Evolutionary conservation across 2,329 filamentous ascomycete species (phyloP).

Genomic region (Periconia macrospinosa): DNA sequence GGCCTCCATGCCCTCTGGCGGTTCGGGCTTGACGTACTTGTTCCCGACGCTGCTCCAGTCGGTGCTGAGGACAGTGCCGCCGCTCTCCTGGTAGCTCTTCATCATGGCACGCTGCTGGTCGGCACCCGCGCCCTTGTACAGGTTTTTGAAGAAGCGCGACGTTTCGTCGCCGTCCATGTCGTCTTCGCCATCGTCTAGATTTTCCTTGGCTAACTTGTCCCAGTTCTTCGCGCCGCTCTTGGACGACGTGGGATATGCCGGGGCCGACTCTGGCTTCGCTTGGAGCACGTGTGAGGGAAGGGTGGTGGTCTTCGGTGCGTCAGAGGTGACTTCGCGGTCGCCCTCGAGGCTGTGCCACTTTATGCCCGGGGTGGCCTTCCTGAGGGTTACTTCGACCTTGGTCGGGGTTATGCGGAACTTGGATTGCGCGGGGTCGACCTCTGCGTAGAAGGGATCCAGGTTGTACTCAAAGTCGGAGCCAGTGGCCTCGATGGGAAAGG

Average conservation of each 20-base stretch:
- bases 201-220: slow-evolving; percentile 71
- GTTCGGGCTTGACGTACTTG: slow-evolving; percentile 69
- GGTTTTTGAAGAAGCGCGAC: slow-evolving; percentile 84
- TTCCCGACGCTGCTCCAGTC: slow-evolving; percentile 83
- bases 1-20: slow-evolving; percentile 76
- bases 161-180: slow-evolving; percentile 63
- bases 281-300: slow-evolving; percentile 24
- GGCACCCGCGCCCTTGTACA: slow-evolving; percentile 75
- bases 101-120: slow-evolving; percentile 93
- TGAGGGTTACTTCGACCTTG: slow-evolving; percentile 77
- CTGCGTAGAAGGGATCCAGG: slow-evolving; percentile 67
- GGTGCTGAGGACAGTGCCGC: slow-evolving; percentile 88
- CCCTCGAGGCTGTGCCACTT: slow-evolving; percentile 69
- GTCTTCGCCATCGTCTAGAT: slow-evolving; percentile 55
- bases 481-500: slow-evolving; percentile 59
- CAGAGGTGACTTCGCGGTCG: slow-evolving; percentile 17
- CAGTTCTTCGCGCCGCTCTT: slow-evolving; percentile 84
- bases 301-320: slow-evolving; percentile 7
- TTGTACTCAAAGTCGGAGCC: slow-evolving; percentile 62
- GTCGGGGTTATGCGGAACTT: slow-evolving; percentile 69
- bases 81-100: slow-evolving; percentile 94
- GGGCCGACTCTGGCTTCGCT: slow-evolving; percentile 42
- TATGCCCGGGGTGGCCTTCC: slow-evolving; percentile 64
- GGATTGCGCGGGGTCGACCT: slow-evolving; percentile 64
- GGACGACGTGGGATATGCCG: slow-evolving; percentile 84